phyloP scores from a whole-genome alignment of 2,329 filamentous ascomycete species.

The Lasiodiplodia sp. region DNA sequence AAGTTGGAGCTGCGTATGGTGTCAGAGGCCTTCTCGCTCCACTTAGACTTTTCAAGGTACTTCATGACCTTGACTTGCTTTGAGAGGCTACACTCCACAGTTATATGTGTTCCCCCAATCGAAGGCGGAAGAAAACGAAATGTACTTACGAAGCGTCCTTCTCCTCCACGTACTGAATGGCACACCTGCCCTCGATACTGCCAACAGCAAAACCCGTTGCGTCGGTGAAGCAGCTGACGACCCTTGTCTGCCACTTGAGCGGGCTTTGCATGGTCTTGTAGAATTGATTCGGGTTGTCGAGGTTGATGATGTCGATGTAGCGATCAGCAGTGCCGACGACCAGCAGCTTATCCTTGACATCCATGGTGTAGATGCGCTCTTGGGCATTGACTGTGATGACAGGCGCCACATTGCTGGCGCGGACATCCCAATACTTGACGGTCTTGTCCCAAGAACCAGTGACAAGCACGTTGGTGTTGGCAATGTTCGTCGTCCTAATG shows the following conservation, averaged over 20 bases:
- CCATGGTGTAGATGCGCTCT: constrained; percentile 89
- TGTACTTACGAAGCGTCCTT: constrained; percentile 73
- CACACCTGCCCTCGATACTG: constrained; percentile 95
- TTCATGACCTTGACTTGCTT: background rate
- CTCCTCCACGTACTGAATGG: constrained; percentile 97
- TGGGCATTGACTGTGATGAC: constrained; percentile 72
- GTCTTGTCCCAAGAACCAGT: constrained; percentile 94
- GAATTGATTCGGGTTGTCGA: constrained; percentile 85
- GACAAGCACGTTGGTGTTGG: constrained; percentile 80
- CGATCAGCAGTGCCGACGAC: constrained; percentile 94
- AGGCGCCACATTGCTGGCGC: constrained; percentile 63
- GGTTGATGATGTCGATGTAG: constrained; percentile 94
- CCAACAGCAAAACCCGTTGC: constrained; percentile 92
- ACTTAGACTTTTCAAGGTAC: background rate
- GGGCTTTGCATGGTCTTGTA: constrained; percentile 97
- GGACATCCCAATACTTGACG: constrained; percentile 87
- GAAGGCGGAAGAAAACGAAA: background rate
- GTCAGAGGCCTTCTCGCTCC: constrained; percentile 30
- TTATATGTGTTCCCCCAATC: background rate
- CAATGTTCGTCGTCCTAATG: constrained; percentile 69
- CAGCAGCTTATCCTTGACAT: constrained; percentile 85
- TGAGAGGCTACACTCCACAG: background rate
- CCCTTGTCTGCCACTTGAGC: constrained; percentile 96
- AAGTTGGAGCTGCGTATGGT: constrained; percentile 73
- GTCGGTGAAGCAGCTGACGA: constrained; percentile 94